Evolutionary conservation across 2,329 filamentous ascomycete genomes (phyloP), one percentile per base, ranked within the genome.

Genomic region (Nothopassalora personata): DNA sequence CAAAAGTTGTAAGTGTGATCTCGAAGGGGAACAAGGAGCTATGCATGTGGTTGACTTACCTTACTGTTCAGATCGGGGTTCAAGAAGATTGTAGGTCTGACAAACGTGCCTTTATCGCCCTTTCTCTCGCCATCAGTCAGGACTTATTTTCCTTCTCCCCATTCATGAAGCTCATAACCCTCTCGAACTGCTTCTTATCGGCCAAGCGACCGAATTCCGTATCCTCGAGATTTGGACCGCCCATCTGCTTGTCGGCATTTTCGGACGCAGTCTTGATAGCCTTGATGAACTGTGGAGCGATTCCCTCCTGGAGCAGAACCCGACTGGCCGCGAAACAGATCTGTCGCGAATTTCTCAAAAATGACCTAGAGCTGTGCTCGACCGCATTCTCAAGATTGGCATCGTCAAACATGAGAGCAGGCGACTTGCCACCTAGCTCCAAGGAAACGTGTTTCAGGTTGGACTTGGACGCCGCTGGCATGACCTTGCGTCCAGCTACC

Each of bases 401-500:
- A 59, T 81, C 79, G 34, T 73, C 69, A 6, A 77, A 70, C 0
- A 81, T 74, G 5, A 81, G 68, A 2, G 75, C 71, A 2, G 72
- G 73, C 1, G 72, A 73, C 63, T 81, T 81, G 30, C 79, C 80
- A 8, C 79, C 80, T 2, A 81, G 73, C 64, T 82, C 80, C 51
- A 81, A 68, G 8, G 79, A 67, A 1, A 76, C 68, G 1, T 77
- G 78, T 66, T 80, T 81, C n/a, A 81, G 66, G 49, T 74, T 61
- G 50, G 69, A 70, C 51, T 68, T 65, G 4, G 67, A 67, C 11
- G 67, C 65, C 3, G 65, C 63, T 13, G 60, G 56, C 60, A 72
- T 66, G 15, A 65, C 57, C n/a, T 60, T 51, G 57, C 84, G 83
- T 7, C 85, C 89, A 1, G 87, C 90, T 1, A 76, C 75, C 0